phyloP scores from a whole-genome alignment of 164 flowering plant genomes.

The Litsea cubeba region DNA sequence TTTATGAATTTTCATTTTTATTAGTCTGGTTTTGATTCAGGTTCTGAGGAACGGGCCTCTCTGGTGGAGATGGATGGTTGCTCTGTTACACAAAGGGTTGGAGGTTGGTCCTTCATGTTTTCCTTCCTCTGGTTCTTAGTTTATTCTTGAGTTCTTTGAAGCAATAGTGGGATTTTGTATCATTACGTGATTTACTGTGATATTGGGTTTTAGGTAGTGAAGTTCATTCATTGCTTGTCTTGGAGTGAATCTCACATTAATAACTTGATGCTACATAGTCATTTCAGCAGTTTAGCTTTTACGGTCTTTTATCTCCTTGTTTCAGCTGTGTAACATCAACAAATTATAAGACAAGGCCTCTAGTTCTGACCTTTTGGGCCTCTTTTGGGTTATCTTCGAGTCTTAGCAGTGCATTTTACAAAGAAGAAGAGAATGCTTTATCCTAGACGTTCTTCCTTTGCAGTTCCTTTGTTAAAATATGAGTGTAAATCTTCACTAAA shows the following conservation, averaged over 20 bases:
- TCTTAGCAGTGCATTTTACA: too few relatives aligned
- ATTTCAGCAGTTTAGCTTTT: not conserved
- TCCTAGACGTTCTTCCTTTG: too few relatives aligned
- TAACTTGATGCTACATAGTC: not conserved
- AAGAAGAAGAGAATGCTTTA: too few relatives aligned
- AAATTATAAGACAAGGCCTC: too few relatives aligned
- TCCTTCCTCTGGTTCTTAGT: not conserved
- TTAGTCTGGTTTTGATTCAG: constrained; percentile 4
- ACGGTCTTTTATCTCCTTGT: too few relatives aligned
- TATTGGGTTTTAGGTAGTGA: not conserved
- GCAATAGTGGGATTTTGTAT: not conserved
- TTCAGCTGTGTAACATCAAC: too few relatives aligned
- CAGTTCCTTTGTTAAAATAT: too few relatives aligned
- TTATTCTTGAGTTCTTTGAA: not conserved
- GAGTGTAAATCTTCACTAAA: too few relatives aligned
- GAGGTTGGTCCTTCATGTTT: constrained; percentile 5
- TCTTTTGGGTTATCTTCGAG: too few relatives aligned
- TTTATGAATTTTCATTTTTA: constrained; percentile 1
- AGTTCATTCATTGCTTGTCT: not conserved
- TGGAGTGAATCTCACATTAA: not conserved
- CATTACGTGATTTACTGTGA: not conserved
- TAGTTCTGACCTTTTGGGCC: too few relatives aligned
- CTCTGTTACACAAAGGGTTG: not conserved
- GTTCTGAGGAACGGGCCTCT: not conserved
- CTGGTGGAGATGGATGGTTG: not conserved